A percentile compares a stretch with the other conserved stretches of the same genome.
Evolutionary conservation across 495 filamentous ascomycete genomes (phyloP).

Genomic region (Oidiodendron maius): DNA sequence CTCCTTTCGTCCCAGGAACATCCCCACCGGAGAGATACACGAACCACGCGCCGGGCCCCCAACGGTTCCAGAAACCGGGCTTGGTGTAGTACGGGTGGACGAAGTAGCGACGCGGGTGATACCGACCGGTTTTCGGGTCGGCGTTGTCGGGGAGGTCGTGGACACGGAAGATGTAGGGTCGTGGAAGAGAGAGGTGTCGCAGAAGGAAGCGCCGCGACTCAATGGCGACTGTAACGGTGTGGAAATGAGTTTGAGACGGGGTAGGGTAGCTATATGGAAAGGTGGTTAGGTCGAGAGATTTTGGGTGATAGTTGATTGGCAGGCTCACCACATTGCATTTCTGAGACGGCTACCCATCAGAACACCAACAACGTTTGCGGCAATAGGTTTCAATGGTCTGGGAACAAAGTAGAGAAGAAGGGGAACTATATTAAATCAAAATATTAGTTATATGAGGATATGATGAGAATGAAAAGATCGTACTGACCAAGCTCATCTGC

Average conservation of each 20-base stretch:
- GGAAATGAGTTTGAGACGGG: conserved; percentile 28
- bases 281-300: neutral
- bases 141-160: conserved; percentile 35
- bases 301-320: too few relatives aligned
- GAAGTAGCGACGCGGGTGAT: conserved; percentile 43
- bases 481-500: too few relatives aligned
- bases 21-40: conserved; percentile 48
- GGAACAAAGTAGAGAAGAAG: too few relatives aligned
- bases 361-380: conserved; percentile 43
- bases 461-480: too few relatives aligned
- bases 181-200: conserved; percentile 50
- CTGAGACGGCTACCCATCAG: conserved; percentile 60
- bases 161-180: conserved; percentile 41
- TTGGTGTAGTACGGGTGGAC: conserved; percentile 55
- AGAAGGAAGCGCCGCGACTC: conserved; percentile 43
- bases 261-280: conserved; percentile 11
- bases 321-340: conserved; percentile 49
- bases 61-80: conserved; percentile 55
- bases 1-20: conserved; percentile 53
- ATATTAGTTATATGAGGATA: too few relatives aligned
- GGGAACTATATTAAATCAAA: too few relatives aligned
- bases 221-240: conserved; percentile 35
- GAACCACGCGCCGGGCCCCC: conserved; percentile 48
- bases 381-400: conserved; percentile 38
- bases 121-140: conserved; percentile 42